These are phyloP conservation scores for Clarireedia sp. DNA, from an alignment of 2,329 filamentous ascomycete species.

Conservation along the genomic window DNA sequence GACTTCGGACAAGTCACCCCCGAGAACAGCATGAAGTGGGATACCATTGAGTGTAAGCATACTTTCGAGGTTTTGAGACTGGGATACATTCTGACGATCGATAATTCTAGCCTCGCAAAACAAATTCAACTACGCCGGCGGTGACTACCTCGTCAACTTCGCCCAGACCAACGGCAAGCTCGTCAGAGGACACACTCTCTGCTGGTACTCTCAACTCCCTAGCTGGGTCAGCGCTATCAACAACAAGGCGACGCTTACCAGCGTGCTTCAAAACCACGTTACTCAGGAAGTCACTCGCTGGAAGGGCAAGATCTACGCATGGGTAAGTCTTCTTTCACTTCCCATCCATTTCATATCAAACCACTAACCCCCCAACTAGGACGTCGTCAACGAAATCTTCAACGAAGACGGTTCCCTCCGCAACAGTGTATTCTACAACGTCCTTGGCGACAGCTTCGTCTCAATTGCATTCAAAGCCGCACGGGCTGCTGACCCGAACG, in stretches of 20 bases:
- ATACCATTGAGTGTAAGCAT: conserved; percentile 38
- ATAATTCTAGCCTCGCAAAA: conserved; percentile 34
- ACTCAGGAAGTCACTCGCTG: conserved; percentile 48
- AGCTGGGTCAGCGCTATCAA: conserved; percentile 50
- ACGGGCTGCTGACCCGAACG: conserved; percentile 54
- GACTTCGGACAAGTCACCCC: conserved; percentile 58
- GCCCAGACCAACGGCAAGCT: conserved; percentile 48
- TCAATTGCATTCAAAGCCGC: conserved; percentile 63
- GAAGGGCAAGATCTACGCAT: conserved; percentile 55
- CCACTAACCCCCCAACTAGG: conserved; percentile 22
- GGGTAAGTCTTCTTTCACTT: conserved; percentile 26
- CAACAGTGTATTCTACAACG: conserved; percentile 50
- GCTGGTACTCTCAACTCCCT: conserved; percentile 53
- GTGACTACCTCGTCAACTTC: conserved; percentile 53
- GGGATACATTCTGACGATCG: not conserved
- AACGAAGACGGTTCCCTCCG: conserved; percentile 30
- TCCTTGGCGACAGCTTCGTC: conserved; percentile 64
- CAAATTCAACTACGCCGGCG: conserved; percentile 46
- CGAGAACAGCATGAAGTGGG: conserved; percentile 67
- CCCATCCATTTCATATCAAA: not conserved
- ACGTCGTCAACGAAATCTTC: conserved; percentile 59
- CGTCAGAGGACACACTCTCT: conserved; percentile 61
- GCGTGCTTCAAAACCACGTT: conserved; percentile 53
- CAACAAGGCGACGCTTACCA: conserved; percentile 39
- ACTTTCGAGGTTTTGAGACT: not conserved